phyloP scores from a whole-genome alignment of 768 basidiomycete genomes.

The Pisolithus microcarpus region DNA sequence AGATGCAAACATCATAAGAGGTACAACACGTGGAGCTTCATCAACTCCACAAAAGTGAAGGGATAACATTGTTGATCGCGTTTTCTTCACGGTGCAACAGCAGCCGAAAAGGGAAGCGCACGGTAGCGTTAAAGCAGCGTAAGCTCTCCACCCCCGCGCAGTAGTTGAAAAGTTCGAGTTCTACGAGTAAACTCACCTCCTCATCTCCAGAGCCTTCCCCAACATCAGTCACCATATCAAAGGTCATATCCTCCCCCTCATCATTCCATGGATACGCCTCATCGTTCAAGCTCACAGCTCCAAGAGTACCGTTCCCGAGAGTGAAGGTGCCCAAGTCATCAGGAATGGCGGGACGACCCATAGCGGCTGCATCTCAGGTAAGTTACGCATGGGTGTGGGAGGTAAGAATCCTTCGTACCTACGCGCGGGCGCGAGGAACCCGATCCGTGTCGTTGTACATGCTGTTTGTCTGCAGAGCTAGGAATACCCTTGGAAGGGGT shows the following conservation, averaged over 20 bases:
- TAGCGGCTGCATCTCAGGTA: constrained; percentile 5
- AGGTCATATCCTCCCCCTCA: constrained; percentile 55
- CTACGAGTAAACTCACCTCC: constrained; percentile 38
- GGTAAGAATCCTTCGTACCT: constrained; percentile 10
- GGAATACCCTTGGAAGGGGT: constrained; percentile 16
- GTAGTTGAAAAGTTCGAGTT: not conserved
- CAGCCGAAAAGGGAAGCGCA: too few species aligned
- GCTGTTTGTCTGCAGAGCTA: constrained; percentile 11
- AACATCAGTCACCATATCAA: constrained; percentile 61
- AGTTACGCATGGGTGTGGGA: constrained; percentile 14
- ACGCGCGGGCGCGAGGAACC: constrained; percentile 12
- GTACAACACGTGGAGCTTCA: too few species aligned
- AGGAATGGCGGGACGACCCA: constrained; percentile 14
- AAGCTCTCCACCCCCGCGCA: too few species aligned
- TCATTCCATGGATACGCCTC: constrained; percentile 22
- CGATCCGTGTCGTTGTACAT: constrained; percentile 14
- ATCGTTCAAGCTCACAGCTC: constrained; percentile 15
- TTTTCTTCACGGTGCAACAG: not conserved
- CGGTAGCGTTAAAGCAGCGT: too few species aligned
- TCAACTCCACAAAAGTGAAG: too few species aligned
- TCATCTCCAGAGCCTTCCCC: constrained; percentile 63
- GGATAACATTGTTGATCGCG: too few species aligned
- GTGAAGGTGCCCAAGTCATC: constrained; percentile 15
- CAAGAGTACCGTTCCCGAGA: constrained; percentile 18
- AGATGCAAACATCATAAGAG: not conserved